These are phyloP conservation scores for Coniferiporia weirii DNA, from an alignment of 1,284 basidiomycete species.

Conservation along the genomic window DNA sequence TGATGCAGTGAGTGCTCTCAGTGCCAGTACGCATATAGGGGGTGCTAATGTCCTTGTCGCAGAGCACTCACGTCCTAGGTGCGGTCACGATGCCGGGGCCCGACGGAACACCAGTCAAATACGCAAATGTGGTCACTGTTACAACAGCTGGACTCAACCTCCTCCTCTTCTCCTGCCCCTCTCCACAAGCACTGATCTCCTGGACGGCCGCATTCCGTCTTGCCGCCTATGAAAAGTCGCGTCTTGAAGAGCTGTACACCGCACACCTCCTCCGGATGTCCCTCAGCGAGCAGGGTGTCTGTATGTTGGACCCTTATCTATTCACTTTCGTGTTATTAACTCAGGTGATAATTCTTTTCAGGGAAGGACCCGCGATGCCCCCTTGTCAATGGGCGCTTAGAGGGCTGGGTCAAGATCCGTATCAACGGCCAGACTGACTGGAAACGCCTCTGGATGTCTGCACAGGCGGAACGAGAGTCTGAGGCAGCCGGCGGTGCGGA, in stretches of 20 bases:
- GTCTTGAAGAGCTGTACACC: slow-evolving; percentile 96
- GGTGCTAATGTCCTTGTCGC: slow-evolving; percentile 2
- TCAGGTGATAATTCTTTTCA: slow-evolving; percentile 26
- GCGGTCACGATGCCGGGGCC: slow-evolving; percentile 60
- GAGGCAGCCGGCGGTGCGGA: slow-evolving; percentile 15
- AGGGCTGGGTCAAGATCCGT: slow-evolving; percentile 91
- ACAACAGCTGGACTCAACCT: slow-evolving; percentile 95
- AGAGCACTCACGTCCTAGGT: slow-evolving; percentile 73
- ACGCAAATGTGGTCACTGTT: slow-evolving; percentile 81
- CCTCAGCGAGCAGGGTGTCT: slow-evolving; percentile 37
- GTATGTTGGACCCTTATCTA: slow-evolving; percentile 31
- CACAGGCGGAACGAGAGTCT: slow-evolving; percentile 43
- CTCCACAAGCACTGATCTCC: slow-evolving; percentile 64
- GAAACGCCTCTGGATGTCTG: slow-evolving; percentile 88
- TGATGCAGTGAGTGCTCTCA: slow-evolving; percentile 60
- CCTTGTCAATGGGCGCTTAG: slow-evolving; percentile 71
- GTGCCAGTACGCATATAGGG: no score
- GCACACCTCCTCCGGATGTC: slow-evolving; percentile 86
- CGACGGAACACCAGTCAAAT: slow-evolving; percentile 44
- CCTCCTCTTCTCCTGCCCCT: slow-evolving; percentile 82
- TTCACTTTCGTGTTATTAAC: slow-evolving; percentile 8
- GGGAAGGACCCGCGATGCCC: slow-evolving; percentile 64
- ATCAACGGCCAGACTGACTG: slow-evolving; percentile 95
- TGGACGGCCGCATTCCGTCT: slow-evolving; percentile 93
- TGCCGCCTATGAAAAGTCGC: slow-evolving; percentile 91